Percentiles rank a stretch among this genome's conserved stretches.
Conservation (phyloP, 805 yeast species). For the Candida krabiensis region DNA sequence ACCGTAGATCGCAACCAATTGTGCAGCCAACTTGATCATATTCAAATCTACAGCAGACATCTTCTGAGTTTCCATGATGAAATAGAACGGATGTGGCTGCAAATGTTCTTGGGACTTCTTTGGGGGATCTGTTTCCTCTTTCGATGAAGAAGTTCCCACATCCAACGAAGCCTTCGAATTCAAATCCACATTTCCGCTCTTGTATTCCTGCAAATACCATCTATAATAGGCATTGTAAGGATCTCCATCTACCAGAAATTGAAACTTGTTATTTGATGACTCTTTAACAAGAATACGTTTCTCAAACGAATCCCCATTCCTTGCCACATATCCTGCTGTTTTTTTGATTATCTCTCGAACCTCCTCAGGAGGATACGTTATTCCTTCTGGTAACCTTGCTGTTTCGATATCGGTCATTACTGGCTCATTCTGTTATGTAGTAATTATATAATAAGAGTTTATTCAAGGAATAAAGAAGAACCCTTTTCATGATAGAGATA, state of each 20-base stretch:
- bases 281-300: constrained; percentile 50
- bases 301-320: constrained; percentile 71
- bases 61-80: constrained; percentile 34
- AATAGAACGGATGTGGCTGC: constrained; percentile 18
- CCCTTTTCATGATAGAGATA: constrained; percentile 1
- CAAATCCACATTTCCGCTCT: constrained; percentile 21
- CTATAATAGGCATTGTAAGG: constrained; percentile 59
- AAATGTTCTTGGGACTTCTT: constrained; percentile 1
- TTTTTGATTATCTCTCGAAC: constrained; percentile 57
- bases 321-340: constrained; percentile 66
- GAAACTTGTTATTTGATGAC: constrained; percentile 51
- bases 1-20: constrained; percentile 64
- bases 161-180: neutral
- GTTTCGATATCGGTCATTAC: neutral
- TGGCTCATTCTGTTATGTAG: neutral
- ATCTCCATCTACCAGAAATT: constrained; percentile 58
- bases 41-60: constrained; percentile 66
- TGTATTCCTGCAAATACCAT: constrained; percentile 40
- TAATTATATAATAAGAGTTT: neutral
- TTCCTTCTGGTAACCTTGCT: constrained; percentile 33
- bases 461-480: constrained; percentile 1
- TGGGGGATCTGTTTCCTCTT: neutral
- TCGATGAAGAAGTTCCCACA: constrained; percentile 5
- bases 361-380: constrained; percentile 56
- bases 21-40: constrained; percentile 70